phyloP scores from a whole-genome alignment of 257 asterid species.

The Petrea volubilis region DNA sequence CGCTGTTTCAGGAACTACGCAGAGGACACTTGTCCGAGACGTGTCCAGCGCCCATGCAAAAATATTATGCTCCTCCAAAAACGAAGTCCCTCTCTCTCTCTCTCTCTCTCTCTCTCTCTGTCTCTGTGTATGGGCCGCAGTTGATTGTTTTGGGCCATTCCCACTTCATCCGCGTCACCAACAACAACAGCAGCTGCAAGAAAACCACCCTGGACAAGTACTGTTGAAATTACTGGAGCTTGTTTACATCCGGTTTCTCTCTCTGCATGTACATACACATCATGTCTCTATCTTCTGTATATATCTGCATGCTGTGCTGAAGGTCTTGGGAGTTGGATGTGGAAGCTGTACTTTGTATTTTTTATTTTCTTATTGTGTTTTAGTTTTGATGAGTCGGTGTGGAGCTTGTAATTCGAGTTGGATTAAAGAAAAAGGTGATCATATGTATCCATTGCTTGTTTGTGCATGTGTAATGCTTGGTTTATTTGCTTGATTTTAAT shows the following conservation, averaged over 20 bases:
- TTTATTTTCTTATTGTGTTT: not conserved
- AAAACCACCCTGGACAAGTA: not conserved
- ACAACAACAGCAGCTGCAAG: not conserved
- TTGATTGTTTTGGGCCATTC: constrained; percentile 6
- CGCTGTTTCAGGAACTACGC: not conserved
- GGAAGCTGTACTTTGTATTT: not conserved
- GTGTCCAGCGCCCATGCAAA: constrained; percentile 40
- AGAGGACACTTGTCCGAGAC: constrained; percentile 43
- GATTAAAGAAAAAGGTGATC: not conserved
- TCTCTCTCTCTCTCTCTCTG: not conserved
- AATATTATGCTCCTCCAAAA: not conserved
- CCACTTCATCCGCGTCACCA: not conserved
- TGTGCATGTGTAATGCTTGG: not conserved
- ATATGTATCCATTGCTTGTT: not conserved
- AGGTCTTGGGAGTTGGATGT: not conserved
- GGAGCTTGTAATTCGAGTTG: not conserved
- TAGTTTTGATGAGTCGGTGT: not conserved
- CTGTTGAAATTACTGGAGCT: too few relatives aligned
- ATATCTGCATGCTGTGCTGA: constrained; percentile 1
- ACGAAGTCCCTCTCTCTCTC: not conserved
- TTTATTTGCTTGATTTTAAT: not conserved
- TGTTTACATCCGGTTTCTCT: not conserved
- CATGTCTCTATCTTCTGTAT: constrained; percentile 1
- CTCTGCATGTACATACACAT: not conserved
- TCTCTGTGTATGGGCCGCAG: not conserved